A percentile compares a stretch with the other conserved stretches of the same genome.
These are phyloP conservation scores for Trichoderma cornu-damae DNA, from an alignment of 2,329 filamentous ascomycete species.

Conservation along the genomic window DNA sequence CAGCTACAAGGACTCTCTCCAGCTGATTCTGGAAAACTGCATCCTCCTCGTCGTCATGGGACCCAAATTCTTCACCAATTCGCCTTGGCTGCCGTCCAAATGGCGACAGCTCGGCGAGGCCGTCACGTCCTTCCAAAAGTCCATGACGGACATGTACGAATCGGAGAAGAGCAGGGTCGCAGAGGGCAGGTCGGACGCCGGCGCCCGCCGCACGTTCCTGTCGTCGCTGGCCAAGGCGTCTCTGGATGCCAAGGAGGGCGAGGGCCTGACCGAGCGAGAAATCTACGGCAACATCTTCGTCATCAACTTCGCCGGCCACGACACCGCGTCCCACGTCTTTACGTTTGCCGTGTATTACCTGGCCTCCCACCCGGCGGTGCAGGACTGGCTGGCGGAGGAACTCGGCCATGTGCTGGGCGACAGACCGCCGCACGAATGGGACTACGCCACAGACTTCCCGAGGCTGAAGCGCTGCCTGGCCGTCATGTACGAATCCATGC, in stretches of 20 bases:
- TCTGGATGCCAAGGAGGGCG: neutral
- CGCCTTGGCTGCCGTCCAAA: neutral
- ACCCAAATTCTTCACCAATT: neutral
- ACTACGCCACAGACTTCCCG: slow-evolving; percentile 36
- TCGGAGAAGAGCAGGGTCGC: neutral
- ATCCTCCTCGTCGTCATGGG: slow-evolving; percentile 3
- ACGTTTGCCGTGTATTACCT: slow-evolving; percentile 40
- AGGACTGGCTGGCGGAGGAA: slow-evolving; percentile 43
- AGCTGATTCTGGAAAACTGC: slow-evolving; percentile 3
- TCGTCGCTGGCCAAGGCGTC: neutral
- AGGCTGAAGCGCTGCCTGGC: slow-evolving; percentile 39
- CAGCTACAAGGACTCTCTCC: slow-evolving; percentile 11
- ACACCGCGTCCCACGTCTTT: slow-evolving; percentile 45
- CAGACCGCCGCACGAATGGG: slow-evolving; percentile 25
- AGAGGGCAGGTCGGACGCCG: neutral
- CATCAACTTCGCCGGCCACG: slow-evolving; percentile 47
- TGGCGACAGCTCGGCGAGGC: neutral
- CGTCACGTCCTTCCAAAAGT: neutral
- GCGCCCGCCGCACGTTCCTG: neutral
- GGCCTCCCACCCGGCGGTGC: slow-evolving; percentile 40
- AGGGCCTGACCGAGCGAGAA: slow-evolving; percentile 36
- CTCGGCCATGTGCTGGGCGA: slow-evolving; percentile 22
- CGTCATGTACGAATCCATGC: slow-evolving; percentile 40
- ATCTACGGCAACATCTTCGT: slow-evolving; percentile 47
- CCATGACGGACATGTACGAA: neutral